These are phyloP conservation scores for Saccharomyces jurei DNA, from an alignment of 805 yeast genomes.

Conservation along the genomic window DNA sequence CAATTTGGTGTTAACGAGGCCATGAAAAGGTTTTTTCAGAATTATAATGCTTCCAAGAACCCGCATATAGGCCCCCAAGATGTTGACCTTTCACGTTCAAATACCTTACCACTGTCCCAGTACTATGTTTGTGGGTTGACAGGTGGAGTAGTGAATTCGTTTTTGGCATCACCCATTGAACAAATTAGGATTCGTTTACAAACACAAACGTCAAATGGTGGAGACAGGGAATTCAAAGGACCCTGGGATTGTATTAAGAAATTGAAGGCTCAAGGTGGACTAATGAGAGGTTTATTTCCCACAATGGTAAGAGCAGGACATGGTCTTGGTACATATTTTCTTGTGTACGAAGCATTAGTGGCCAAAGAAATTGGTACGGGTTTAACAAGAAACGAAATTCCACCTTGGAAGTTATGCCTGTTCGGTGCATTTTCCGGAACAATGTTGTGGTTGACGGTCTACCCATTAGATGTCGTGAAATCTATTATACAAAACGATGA, in stretches of 20 bases:
- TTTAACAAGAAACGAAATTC: constrained; percentile 58
- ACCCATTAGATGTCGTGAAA: constrained; percentile 88
- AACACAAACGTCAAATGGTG: constrained; percentile 49
- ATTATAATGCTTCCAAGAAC: constrained; percentile 30
- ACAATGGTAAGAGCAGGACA: constrained; percentile 77
- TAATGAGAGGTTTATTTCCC: constrained; percentile 77
- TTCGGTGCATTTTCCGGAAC: constrained; percentile 92
- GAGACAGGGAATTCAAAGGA: constrained; percentile 50
- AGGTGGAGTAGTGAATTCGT: constrained; percentile 88
- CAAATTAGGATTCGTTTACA: constrained; percentile 91
- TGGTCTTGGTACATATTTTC: constrained; percentile 83
- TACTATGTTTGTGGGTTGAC: constrained; percentile 77
- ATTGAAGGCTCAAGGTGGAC: constrained; percentile 45
- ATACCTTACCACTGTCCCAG: constrained; percentile 47
- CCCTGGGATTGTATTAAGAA: constrained; percentile 38
- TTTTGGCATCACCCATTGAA: constrained; percentile 89
- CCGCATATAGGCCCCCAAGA: not conserved
- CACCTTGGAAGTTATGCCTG: constrained; percentile 77
- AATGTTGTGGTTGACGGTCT: constrained; percentile 72
- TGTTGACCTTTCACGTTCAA: constrained; percentile 1
- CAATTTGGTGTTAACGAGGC: constrained; percentile 93
- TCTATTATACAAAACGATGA: constrained; percentile 78
- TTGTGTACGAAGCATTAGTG: constrained; percentile 84
- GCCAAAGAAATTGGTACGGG: constrained; percentile 38
- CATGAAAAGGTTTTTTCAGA: constrained; percentile 72